Base-by-base conservation (phyloP, 768 basidiomycete genomes). In the Suillus spraguei region DNA sequence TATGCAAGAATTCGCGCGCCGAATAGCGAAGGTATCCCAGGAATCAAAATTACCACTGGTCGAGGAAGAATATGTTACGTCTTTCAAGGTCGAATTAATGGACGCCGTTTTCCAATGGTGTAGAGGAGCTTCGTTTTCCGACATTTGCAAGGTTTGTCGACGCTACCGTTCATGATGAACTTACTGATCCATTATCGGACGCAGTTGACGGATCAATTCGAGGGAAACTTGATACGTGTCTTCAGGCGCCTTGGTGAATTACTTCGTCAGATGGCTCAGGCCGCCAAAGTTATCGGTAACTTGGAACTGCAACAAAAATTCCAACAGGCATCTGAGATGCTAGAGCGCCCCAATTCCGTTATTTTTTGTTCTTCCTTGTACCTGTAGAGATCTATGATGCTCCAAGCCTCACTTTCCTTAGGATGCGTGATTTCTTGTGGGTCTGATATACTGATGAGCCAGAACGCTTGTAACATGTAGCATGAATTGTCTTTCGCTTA, bases 31-130 rank as follows among this genome's bases (percentile, higher is more conserved):
- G 72, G 93, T 99, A 6, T 94, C 94, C 5, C 91, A 91, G 67
- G 97, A 99, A 76, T 93, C 90, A 24, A 97, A 98, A 74, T 81
- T 99, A 4, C 77, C 89, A 1, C 75, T 99, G 53, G 88, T 92
- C 60, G 97, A 99, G 75, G 91, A 97, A 63, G 94, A 97, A 66
- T 99, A 99, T 74, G 94, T 99, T 2, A 83, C 89, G 60, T 94
- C 92, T 13, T 99, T 99, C 87, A 99, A 98, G 77, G 94, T 97
- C 22, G 97, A 98, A 71, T 87, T 99, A 58, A 99, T 99, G 95
- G 97, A 99, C 67, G 94, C 93, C 1, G 97, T 99, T 11, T 83
- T 95, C 41, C 92, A 95, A 65, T 99, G 97, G 97, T 99, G 97
- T 79, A 88, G 94, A n/a, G 97, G 97, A 5, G 93, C 95, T 17